Evolutionary conservation across 139 green algal species (phyloP), one percentile per base, ranked within the genome.

Genomic region (Micractinium sp.): DNA sequence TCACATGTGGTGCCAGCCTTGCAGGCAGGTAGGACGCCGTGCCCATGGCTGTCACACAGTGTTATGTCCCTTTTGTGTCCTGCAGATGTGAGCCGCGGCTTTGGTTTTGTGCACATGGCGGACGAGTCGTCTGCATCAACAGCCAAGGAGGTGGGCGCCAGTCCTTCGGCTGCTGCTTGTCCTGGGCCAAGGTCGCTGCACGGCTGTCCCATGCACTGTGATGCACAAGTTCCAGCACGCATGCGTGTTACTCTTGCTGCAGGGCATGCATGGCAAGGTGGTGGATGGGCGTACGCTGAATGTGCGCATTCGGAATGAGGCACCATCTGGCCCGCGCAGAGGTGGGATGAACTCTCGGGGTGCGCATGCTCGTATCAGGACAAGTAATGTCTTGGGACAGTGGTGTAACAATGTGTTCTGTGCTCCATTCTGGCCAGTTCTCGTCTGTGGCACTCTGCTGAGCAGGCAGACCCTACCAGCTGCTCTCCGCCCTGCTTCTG

Each of bases 101-200:
- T 97, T 90, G 97, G 96, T 23, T 99, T 99, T 86, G 94, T 98
- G 23, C 95, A 98, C 89, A 96, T 98, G 89, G 92, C 93, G 33
- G 94, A 96, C 82, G 85, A 92, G 2, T 81, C 87, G 67, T 86
- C 92, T n/a, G 96, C 97, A 7, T 56, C 76, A 22, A 61, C 90
- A 20, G 95, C 95, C 4, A 81, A 85, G 20, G 81, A 93, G n/a
- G 93, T 85, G 29, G 82, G 71, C 20, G 71, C 3, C 16, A 31
- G 35, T 60, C 4, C 60, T 18, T 23, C 3, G 27, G 2, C 23
- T 66, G 39, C 9, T 73, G 56, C 81, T 41, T 63, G 15, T 5
- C 81, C 61, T 73, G 9, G 0, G 12, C 29, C 31, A 5, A 47
- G 38, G 3, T 63, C 39, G 20, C 3, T 36, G 2, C 5, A 33